Evolutionary conservation across 345 rosid genomes (phyloP).

Genomic region (Eucalyptus decipiens): DNA sequence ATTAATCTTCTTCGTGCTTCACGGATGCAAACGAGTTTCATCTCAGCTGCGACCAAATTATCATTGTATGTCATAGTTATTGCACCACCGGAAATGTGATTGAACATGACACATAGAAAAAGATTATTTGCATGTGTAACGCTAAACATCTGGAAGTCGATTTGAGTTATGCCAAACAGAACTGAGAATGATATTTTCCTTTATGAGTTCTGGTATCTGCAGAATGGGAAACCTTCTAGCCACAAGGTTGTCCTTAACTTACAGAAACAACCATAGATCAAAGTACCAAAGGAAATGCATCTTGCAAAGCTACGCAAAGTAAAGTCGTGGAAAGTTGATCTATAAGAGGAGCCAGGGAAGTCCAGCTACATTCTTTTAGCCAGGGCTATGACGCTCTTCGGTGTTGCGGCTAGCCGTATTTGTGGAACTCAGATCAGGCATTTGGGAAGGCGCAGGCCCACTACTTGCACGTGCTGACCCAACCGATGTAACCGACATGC

Average conservation of each 20-base stretch:
- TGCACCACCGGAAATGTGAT: background rate
- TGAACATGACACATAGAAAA: background rate
- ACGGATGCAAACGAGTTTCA: background rate
- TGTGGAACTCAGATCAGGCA: background rate
- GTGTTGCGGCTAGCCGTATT: background rate
- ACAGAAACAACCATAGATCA: background rate
- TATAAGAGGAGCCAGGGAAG: background rate
- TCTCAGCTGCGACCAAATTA: background rate
- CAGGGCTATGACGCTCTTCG: background rate
- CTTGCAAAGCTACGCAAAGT: background rate
- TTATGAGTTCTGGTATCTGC: background rate
- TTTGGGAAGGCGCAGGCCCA: background rate
- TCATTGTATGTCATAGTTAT: background rate
- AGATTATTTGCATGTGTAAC: background rate
- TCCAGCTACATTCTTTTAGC: background rate
- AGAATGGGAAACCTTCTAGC: background rate
- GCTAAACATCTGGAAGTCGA: background rate
- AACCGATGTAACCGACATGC: background rate
- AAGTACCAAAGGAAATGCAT: background rate
- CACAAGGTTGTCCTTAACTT: background rate
- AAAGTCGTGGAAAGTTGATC: background rate
- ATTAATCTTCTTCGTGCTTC: background rate
- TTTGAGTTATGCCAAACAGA: background rate
- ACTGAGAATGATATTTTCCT: background rate
- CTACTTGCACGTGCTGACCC: background rate